Conservation (phyloP, 1,284 basidiomycete genomes). For the Puccinia triticina region DNA sequence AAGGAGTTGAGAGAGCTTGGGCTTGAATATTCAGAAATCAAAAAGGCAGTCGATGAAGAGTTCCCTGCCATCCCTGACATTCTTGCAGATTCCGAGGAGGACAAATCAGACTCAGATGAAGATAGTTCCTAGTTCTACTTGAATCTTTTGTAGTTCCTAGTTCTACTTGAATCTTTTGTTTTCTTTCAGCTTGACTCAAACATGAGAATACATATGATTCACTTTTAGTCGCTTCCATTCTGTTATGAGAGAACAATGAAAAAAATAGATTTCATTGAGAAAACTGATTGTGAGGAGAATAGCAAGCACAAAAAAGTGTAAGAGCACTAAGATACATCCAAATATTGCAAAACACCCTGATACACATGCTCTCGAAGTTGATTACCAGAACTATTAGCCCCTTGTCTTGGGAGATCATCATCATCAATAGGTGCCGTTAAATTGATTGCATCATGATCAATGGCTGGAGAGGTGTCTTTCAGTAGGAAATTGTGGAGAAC, state of each 20-base stretch:
- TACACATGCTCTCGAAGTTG: background rate
- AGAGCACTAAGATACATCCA: background rate
- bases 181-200: no score
- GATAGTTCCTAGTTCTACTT: background rate
- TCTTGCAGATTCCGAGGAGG: background rate
- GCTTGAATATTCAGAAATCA: background rate
- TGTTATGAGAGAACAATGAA: no score
- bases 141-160: no score
- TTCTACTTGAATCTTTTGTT: no score
- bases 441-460: conserved; percentile 4
- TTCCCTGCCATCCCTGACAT: background rate
- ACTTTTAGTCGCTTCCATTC: no score
- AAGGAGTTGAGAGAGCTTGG: background rate
- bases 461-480: background rate
- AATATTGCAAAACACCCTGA: background rate
- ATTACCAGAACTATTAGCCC: background rate
- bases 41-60: conserved; percentile 1
- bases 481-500: conserved; percentile 29
- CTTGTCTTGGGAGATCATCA: background rate
- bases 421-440: background rate
- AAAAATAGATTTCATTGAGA: no score
- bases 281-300: background rate
- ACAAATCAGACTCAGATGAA: background rate
- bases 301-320: background rate
- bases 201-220: no score